Evolutionary conservation across 345 rosid genomes (phyloP).

Genomic region (Garcia nutans): DNA sequence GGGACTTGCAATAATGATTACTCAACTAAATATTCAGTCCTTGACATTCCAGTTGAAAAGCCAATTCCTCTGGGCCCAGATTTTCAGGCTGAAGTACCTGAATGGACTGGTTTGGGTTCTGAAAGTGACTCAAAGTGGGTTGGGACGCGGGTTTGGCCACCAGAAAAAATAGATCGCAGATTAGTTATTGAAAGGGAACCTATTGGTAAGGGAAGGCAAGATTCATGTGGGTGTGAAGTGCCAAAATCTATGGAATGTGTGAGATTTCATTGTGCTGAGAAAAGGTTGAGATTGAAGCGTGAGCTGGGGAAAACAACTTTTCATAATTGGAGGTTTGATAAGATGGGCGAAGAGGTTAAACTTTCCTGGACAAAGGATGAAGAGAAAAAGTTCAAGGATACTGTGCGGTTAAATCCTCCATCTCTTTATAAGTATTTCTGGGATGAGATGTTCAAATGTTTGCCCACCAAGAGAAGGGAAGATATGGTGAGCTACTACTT

Average conservation of each 20-base stretch:
- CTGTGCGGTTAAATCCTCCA: conserved; percentile 37
- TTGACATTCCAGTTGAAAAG: conserved; percentile 35
- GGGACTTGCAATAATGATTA: conserved; percentile 22
- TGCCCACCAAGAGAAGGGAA: conserved; percentile 51
- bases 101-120: conserved; percentile 50
- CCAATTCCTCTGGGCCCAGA: conserved; percentile 53
- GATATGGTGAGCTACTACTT: conserved; percentile 70
- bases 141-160: conserved; percentile 79
- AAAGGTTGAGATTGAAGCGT: conserved; percentile 46
- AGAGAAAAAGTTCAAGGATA: conserved; percentile 43
- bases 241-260: conserved; percentile 68
- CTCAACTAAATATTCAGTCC: conserved; percentile 30
- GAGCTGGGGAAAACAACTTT: conserved; percentile 79
- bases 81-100: conserved; percentile 74
- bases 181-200: conserved; percentile 72
- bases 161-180: conserved; percentile 32
- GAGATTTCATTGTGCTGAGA: conserved; percentile 62
- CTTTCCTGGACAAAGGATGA: conserved; percentile 59
- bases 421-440: conserved; percentile 45
- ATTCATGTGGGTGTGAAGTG: conserved; percentile 67
- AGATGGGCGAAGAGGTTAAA: conserved; percentile 69
- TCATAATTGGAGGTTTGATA: conserved; percentile 53
- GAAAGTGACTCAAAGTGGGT: conserved; percentile 72
- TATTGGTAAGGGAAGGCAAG: conserved; percentile 84
- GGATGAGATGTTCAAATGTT: conserved; percentile 41